Percentiles rank a stretch among this genome's conserved stretches.
These are phyloP conservation scores for Citrus maxima DNA, from an alignment of 345 rosid genomes.

Conservation along the genomic window DNA sequence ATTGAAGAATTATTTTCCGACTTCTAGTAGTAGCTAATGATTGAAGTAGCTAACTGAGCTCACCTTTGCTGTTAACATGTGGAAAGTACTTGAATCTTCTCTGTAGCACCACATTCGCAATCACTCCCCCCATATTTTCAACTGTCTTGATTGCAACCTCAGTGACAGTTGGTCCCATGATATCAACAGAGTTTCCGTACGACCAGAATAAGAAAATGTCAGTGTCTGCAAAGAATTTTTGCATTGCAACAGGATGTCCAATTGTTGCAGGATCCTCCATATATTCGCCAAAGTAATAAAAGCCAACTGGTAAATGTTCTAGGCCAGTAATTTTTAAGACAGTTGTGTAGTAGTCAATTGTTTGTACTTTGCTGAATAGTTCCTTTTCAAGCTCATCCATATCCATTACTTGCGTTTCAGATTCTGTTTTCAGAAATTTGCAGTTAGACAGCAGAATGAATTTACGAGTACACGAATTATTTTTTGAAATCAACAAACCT, in stretches of 20 bases:
- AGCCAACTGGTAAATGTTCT: constrained; percentile 54
- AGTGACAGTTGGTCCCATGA: constrained; percentile 38
- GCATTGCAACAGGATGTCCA: constrained; percentile 72
- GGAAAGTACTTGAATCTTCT: constrained; percentile 66
- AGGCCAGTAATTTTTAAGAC: constrained; percentile 55
- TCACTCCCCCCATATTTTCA: constrained; percentile 42
- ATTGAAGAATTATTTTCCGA: constrained; percentile 5
- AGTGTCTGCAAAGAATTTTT: constrained; percentile 56
- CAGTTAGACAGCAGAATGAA: not conserved
- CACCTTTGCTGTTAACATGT: constrained; percentile 60
- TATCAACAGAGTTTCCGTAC: constrained; percentile 44
- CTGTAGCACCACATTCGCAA: constrained; percentile 47
- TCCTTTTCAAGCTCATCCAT: constrained; percentile 48
- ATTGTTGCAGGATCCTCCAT: constrained; percentile 64
- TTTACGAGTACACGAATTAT: not conserved
- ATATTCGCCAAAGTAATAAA: constrained; percentile 61
- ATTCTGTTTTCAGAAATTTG: constrained; percentile 33
- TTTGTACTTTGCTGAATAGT: constrained; percentile 52
- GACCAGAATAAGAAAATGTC: constrained; percentile 74
- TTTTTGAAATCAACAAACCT: constrained; percentile 31
- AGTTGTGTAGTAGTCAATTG: constrained; percentile 67
- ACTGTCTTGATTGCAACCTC: constrained; percentile 42
- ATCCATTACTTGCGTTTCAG: constrained; percentile 41
- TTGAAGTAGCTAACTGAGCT: constrained; percentile 7
- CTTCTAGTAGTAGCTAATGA: not conserved